Conservation (phyloP, 352 stramenopile genomes). For the Phytophthora crassamura region DNA sequence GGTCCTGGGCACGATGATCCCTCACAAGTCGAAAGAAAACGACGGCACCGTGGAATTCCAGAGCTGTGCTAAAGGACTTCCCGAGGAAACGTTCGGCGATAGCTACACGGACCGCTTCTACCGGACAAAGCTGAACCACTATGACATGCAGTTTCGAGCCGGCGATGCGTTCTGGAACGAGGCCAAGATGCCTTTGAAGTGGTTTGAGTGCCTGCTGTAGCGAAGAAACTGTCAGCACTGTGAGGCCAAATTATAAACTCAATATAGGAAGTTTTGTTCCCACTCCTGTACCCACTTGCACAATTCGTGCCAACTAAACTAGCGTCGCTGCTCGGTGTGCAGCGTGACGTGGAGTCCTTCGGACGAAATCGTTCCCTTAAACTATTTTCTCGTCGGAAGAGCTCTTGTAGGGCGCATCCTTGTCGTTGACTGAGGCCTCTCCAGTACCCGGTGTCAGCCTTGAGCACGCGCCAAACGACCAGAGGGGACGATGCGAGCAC, state of each 20-base stretch:
- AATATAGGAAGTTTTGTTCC: no score
- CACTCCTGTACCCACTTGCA: no score
- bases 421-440: slow-evolving; percentile 43
- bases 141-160: slow-evolving; percentile 41
- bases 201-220: slow-evolving; percentile 50
- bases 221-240: no score
- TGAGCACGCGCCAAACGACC: slow-evolving; percentile 55
- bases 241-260: no score
- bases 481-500: slow-evolving; percentile 42
- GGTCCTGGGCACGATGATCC: slow-evolving; percentile 27
- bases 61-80: slow-evolving; percentile 28
- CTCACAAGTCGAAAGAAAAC: slow-evolving; percentile 37
- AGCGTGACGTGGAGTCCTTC: slow-evolving; percentile 50
- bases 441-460: slow-evolving; percentile 58
- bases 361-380: slow-evolving; percentile 46
- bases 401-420: slow-evolving; percentile 34
- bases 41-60: slow-evolving; percentile 40
- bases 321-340: no score
- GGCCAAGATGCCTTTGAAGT: slow-evolving; percentile 44
- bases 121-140: slow-evolving; percentile 36
- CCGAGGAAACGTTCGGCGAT: slow-evolving; percentile 7
- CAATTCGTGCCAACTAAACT: no score
- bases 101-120: slow-evolving; percentile 24
- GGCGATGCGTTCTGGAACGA: slow-evolving; percentile 36
- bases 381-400: slow-evolving; percentile 37